These are phyloP conservation scores for Tanacetum coccineum DNA, from an alignment of 129 eudicot genomes.

Conservation along the genomic window DNA sequence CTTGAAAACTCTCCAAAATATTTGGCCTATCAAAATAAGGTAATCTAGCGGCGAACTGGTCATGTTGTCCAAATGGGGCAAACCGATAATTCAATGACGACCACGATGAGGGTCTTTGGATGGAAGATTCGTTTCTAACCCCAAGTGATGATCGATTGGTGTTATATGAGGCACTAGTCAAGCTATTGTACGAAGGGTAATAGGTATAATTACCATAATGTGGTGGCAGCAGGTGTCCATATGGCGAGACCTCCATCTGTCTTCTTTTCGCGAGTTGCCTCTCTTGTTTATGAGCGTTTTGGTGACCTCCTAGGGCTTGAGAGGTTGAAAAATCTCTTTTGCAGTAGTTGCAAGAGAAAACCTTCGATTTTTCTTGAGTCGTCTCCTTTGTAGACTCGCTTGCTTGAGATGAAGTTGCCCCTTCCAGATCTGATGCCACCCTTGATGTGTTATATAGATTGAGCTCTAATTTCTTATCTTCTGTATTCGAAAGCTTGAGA, in stretches of 20 bases:
- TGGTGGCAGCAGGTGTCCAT: too few species aligned
- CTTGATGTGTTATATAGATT: slow-evolving; percentile 34
- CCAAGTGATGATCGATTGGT: slow-evolving; percentile 35
- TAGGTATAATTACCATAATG: too few species aligned
- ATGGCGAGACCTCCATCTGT: too few species aligned
- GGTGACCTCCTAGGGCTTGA: slow-evolving; percentile 78
- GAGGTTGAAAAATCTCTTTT: slow-evolving; percentile 63
- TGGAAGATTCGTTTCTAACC: slow-evolving; percentile 31
- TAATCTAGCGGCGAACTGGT: too few species aligned
- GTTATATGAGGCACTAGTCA: slow-evolving; percentile 28
- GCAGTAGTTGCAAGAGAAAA: slow-evolving; percentile 59
- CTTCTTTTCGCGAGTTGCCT: too few species aligned
- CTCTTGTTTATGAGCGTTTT: slow-evolving; percentile 80
- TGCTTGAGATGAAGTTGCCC: too few species aligned
- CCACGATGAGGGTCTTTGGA: slow-evolving; percentile 48
- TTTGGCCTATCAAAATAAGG: too few species aligned
- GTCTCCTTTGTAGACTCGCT: too few species aligned
- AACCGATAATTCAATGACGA: slow-evolving; percentile 29
- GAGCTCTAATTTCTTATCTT: slow-evolving; percentile 37
- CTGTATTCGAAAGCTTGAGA: slow-evolving; percentile 31
- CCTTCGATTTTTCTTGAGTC: slow-evolving; percentile 30
- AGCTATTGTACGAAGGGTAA: too few species aligned
- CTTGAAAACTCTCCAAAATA: too few species aligned
- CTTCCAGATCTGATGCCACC: too few species aligned
- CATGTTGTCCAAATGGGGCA: too few species aligned